Conservation (phyloP, 257 asterid species). For the Solanum bukasovii region DNA sequence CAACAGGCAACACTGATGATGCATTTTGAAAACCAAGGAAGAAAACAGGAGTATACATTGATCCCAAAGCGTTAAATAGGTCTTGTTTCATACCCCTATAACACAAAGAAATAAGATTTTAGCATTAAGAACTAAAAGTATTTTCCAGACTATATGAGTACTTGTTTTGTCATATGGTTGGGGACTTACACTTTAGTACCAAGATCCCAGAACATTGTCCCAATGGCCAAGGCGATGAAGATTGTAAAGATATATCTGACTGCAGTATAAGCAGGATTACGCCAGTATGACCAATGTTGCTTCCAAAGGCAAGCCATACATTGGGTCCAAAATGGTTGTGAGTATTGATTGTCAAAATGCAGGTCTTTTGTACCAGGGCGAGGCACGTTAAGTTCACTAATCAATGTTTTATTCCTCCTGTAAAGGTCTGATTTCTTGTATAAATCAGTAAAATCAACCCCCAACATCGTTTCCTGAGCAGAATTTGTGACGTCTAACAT, state of each 20-base stretch:
- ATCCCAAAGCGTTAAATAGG: neutral
- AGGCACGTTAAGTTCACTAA: slow-evolving; percentile 49
- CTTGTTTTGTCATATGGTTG: neutral
- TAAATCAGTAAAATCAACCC: slow-evolving; percentile 44
- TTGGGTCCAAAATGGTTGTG: slow-evolving; percentile 51
- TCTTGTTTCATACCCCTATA: neutral
- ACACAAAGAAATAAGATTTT: neutral
- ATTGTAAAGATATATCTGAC: slow-evolving; percentile 53
- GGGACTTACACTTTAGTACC: slow-evolving; percentile 40
- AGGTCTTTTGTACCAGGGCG: slow-evolving; percentile 54
- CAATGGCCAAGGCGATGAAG: slow-evolving; percentile 46
- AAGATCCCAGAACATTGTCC: slow-evolving; percentile 74
- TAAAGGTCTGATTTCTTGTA: slow-evolving; percentile 44
- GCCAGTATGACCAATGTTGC: slow-evolving; percentile 79
- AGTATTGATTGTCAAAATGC: slow-evolving; percentile 33
- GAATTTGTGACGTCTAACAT: slow-evolving; percentile 59
- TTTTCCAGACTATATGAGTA: neutral
- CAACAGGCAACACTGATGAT: neutral
- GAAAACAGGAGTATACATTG: neutral
- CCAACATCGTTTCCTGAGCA: slow-evolving; percentile 38
- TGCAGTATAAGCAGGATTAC: slow-evolving; percentile 64
- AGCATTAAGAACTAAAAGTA: neutral
- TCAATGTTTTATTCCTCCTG: slow-evolving; percentile 56
- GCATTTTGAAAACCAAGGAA: neutral
- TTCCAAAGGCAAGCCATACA: slow-evolving; percentile 83